Base-by-base conservation (phyloP, 495 filamentous ascomycete species). In the Schizothecium vesticola region DNA sequence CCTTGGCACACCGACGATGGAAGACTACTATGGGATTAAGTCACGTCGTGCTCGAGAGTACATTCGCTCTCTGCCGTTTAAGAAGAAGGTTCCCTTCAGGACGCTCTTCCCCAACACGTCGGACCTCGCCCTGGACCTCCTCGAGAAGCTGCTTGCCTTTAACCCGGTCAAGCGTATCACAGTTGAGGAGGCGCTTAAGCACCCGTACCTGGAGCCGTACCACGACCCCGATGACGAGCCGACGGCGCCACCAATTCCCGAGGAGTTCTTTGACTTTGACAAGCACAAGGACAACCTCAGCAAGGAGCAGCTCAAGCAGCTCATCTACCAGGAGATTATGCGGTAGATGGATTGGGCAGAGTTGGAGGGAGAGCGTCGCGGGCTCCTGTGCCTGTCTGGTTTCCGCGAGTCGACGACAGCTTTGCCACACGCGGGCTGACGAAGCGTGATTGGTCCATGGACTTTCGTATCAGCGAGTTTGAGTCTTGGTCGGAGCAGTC, bases 1-100 rank as follows among this genome's bases (percentile, higher is more conserved):
- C 13, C 91, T 99, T 66, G 96, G 96, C 66, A 99, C 96, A 12
- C 96, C 96, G 4, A 99, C 96, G 3, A 99, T 99, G 96, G 96
- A 99, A 78, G 96, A 99, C 74, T 99, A 99, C 86, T 99, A 99
- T 70, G 96, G 96, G 65, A 99, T 99, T 87, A 98, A 98, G 81
- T 99, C 96, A 56, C 91, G 96, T 67, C 91, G 96, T 70, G 96
- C 96, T 26, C 89, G 96, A 69, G 96, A 99, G 80, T 99, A 99
- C 81, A 99, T 99, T 78, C 93, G 96, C 56, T 97, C 94, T 59
- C 89, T 99, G 51, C 96, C 96, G n/a, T 99, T 99, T 86, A 99
- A 98, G 88, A 99, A 99, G 90, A 97, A 97, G 87, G 94, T 98
- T 61, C 94, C 96, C 0, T 96, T 97, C 89, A 92, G 93, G 75